A percentile compares a stretch with the other conserved stretches of the same genome.
These are phyloP conservation scores for sweet orange (Citrus sinensis) DNA, from an alignment of 345 rosid genomes.

Conservation along the genomic window DVS_A1.0 CM039161.1:604501-605000, in stretches of 20 bases:
- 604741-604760: no score
- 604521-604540: background rate
- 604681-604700: background rate
- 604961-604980: slow-evolving; percentile 26
- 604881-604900: slow-evolving; percentile 17
- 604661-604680: background rate
- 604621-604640: background rate
- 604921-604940: slow-evolving; percentile 11
- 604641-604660: background rate
- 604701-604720: background rate
- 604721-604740: background rate
- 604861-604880: no score
- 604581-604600: background rate
- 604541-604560: no score
- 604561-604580: background rate
- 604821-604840: no score
- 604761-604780: background rate
- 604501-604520: background rate
- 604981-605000: slow-evolving; percentile 20
- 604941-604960: slow-evolving; percentile 31
- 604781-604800: no score
- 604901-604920: slow-evolving; percentile 8
- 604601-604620: no score
- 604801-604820: no score
- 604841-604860: no score